Conservation (phyloP, 208 protist species). For the Wallacemonas sp. region DNA sequence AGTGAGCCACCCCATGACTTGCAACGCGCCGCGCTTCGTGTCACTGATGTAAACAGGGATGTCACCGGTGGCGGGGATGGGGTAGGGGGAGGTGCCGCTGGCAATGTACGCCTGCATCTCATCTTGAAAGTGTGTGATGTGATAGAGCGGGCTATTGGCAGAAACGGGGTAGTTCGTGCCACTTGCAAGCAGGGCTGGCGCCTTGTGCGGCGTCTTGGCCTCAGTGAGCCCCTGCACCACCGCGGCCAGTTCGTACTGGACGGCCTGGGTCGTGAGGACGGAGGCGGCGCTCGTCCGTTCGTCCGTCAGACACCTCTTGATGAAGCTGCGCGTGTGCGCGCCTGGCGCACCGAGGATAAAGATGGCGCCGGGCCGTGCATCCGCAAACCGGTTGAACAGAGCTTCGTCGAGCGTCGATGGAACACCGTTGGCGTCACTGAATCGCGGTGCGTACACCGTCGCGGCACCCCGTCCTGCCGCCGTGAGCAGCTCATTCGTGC, state of each 20-base stretch:
- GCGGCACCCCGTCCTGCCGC: not conserved
- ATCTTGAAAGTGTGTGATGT: conserved; percentile 27
- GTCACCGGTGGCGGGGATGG: not conserved
- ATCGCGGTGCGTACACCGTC: conserved; percentile 22
- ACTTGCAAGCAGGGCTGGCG: conserved; percentile 29
- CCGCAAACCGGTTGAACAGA: conserved; percentile 35
- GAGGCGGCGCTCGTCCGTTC: conserved; percentile 20
- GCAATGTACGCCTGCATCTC: conserved; percentile 38
- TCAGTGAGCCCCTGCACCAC: conserved; percentile 14
- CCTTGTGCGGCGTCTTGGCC: not conserved
- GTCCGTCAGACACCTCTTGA: conserved; percentile 24
- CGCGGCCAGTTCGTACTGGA: conserved; percentile 17
- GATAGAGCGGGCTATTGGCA: not conserved
- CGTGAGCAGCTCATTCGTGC: conserved; percentile 9
- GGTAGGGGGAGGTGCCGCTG: conserved; percentile 12
- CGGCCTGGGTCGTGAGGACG: conserved; percentile 16
- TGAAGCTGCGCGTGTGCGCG: conserved; percentile 26
- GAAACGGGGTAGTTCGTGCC: conserved; percentile 28
- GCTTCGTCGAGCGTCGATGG: conserved; percentile 9
- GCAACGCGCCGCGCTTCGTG: conserved; percentile 10
- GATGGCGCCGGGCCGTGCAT: conserved; percentile 32
- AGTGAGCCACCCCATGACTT: conserved; percentile 22
- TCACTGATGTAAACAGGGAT: not conserved
- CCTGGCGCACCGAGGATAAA: conserved; percentile 26
- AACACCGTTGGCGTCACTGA: not conserved